Conservation (phyloP, 768 basidiomycete species). For the Boletus barrowsii region DNA sequence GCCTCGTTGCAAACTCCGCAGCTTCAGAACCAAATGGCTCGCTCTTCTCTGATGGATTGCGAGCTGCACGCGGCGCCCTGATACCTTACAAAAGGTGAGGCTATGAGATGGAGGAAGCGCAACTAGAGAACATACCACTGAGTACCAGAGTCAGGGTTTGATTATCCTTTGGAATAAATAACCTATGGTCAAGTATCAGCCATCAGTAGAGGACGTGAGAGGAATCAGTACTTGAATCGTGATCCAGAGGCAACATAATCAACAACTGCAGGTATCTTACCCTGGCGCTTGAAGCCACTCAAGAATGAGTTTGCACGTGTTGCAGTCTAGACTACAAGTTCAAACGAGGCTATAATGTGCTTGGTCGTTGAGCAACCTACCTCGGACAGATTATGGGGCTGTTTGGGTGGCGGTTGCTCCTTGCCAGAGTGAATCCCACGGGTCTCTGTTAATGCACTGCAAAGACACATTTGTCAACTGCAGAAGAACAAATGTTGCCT, state of each 20-base stretch:
- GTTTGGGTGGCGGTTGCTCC: slow-evolving; percentile 74
- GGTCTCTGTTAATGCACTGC: slow-evolving; percentile 70
- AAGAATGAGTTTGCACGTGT: slow-evolving; percentile 83
- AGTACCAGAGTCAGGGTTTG: slow-evolving; percentile 91
- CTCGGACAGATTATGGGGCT: slow-evolving; percentile 91
- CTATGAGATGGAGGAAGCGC: neutral
- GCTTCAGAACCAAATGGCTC: slow-evolving; percentile 89
- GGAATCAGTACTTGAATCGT: slow-evolving; percentile 75
- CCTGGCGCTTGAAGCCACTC: slow-evolving; percentile 86
- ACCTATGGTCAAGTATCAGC: slow-evolving; percentile 38
- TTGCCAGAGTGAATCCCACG: slow-evolving; percentile 93
- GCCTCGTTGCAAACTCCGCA: slow-evolving; percentile 69
- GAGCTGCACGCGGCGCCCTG: slow-evolving; percentile 83
- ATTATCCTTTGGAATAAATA: slow-evolving; percentile 88
- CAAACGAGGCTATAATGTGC: neutral
- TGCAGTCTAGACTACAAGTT: slow-evolving; percentile 44
- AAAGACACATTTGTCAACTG: slow-evolving; percentile 8
- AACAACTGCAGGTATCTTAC: slow-evolving; percentile 79
- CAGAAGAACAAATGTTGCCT: neutral
- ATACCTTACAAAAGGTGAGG: slow-evolving; percentile 55
- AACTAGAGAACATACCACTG: slow-evolving; percentile 48
- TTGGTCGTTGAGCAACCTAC: slow-evolving; percentile 36
- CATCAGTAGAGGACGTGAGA: neutral
- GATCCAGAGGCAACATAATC: slow-evolving; percentile 95
- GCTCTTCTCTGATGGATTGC: slow-evolving; percentile 75